Evolutionary conservation across 306 rosid genomes (phyloP).

Genomic region (Cicer judaicum): DNA sequence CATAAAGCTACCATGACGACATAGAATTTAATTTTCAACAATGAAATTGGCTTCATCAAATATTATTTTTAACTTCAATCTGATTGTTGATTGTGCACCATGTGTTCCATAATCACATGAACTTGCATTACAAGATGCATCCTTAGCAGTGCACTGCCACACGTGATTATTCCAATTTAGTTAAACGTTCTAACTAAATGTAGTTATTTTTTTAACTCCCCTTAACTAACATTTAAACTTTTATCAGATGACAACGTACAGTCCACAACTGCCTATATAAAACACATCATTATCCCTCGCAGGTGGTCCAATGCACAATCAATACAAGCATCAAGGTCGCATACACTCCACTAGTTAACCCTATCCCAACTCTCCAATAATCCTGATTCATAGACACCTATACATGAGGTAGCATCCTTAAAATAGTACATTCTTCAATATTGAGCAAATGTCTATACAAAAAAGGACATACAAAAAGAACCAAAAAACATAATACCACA

Average conservation of each 20-base stretch:
- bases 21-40: background rate
- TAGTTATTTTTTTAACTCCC: background rate
- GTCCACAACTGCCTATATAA: background rate
- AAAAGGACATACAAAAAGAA: background rate
- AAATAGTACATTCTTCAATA: background rate
- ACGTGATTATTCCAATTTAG: constrained; percentile 9
- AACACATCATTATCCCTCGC: constrained; percentile 8
- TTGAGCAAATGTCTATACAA: constrained; percentile 10
- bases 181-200: background rate
- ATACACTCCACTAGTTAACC: constrained; percentile 14
- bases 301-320: background rate
- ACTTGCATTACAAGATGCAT: constrained; percentile 22
- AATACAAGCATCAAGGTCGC: constrained; percentile 18
- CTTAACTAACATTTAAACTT: constrained; percentile 10
- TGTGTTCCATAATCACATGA: constrained; percentile 5
- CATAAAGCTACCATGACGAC: background rate
- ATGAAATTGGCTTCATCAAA: constrained; percentile 11
- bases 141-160: background rate
- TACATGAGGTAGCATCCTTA: background rate
- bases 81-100: background rate
- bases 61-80: constrained; percentile 5
- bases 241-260: background rate
- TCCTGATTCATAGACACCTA: constrained; percentile 14
- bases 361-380: constrained; percentile 15
- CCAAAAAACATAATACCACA: constrained; percentile 17